phyloP scores from a whole-genome alignment of 2,329 filamentous ascomycete genomes.

The Nemania diffusa region DNA sequence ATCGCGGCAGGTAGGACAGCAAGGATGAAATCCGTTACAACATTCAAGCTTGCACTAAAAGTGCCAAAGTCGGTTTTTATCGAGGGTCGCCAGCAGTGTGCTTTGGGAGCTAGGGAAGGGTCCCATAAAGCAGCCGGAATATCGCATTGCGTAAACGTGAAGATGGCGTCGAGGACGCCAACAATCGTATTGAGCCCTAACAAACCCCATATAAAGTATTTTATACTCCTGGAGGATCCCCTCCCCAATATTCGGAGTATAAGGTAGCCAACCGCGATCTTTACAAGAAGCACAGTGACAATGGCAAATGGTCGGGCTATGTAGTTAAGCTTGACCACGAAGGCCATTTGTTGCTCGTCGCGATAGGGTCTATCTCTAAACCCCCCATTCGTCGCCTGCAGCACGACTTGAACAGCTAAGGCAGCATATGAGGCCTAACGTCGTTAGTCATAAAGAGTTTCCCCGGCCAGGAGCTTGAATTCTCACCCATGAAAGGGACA shows the following conservation, averaged over 20 bases:
- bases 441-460: not conserved
- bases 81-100: slow-evolving; percentile 13
- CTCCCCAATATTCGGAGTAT: slow-evolving; percentile 13
- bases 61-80: slow-evolving; percentile 9
- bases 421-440: slow-evolving; percentile 19
- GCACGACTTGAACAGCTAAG: slow-evolving; percentile 1
- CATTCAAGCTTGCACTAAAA: slow-evolving; percentile 7
- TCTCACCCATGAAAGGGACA: not conserved
- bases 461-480: not conserved
- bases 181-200: not conserved
- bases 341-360: not conserved
- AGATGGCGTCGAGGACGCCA: not conserved
- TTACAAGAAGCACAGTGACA: not conserved
- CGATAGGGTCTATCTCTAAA: not conserved
- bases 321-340: slow-evolving; percentile 11
- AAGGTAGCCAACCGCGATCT: slow-evolving; percentile 23
- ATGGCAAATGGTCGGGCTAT: slow-evolving; percentile 17
- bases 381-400: not conserved
- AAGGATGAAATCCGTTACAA: not conserved
- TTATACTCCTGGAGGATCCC: not conserved
- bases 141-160: slow-evolving; percentile 27
- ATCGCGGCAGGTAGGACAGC: not conserved
- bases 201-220: not conserved
- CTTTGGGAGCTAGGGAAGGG: not conserved
- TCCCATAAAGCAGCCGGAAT: slow-evolving; percentile 28